Base-by-base conservation (phyloP, 2,329 filamentous ascomycete genomes). In the Cercospora janseana region DNA sequence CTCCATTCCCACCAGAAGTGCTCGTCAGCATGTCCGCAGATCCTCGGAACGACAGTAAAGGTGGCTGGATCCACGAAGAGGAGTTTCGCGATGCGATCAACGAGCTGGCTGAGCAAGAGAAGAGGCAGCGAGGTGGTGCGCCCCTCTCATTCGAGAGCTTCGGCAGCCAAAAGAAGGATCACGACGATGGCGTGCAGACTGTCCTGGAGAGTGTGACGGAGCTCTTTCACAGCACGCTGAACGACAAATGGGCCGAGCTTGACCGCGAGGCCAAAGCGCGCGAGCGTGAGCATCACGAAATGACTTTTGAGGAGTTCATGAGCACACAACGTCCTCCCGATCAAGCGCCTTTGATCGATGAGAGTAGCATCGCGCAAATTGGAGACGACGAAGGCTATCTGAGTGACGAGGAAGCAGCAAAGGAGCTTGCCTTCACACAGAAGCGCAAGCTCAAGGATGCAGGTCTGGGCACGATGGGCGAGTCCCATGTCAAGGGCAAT, bases 41-140 rank as follows among this genome's bases (percentile, higher is more conserved):
- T 67, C 75, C 83, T 24, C 80, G 90, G 46, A 79, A 87, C 52
- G 81, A 82, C 2, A 79, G 84, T 29, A 76, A 81, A n/a, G 81
- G 83, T n/a, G 85, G 83, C 0, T 98, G 93, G 92, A 86, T 96
- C 48, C 91, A 96, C 59, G 92, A 97, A 66, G 83, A 88, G 38
- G 91, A 95, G 63, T 92, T 86, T 63, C 76, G 81, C 24, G 74
- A 83, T 34, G 77, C 86, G 59, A 73, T 95, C 2, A 69, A 74
- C 23, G 72, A 79, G 20, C 74, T 94, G 18, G 80, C 87, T 6
- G 65, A 71, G 1, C 75, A 85, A 18, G 90, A 96, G 65, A 78
- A 74, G 52, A 69, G 69, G 4, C 73, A 76, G 28, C 53, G 64
- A 48, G 70, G 69, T 20, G 72, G 67, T 12, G 62, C 67, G 4